These are phyloP conservation scores for Suillus occidentalis DNA, from an alignment of 768 basidiomycete species.

Conservation along the genomic window DNA sequence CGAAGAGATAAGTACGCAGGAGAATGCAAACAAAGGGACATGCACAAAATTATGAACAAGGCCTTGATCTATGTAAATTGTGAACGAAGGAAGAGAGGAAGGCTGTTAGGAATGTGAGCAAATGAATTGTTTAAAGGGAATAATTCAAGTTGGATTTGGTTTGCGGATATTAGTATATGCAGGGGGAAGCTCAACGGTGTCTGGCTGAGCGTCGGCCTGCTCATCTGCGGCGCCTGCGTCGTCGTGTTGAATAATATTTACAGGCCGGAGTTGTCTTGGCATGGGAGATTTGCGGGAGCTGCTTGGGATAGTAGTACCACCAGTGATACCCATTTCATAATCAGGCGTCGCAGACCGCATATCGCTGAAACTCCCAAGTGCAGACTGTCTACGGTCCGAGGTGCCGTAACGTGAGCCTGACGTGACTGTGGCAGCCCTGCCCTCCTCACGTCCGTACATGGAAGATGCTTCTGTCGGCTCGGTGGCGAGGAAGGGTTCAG, in stretches of 20 bases:
- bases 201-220: slow-evolving; percentile 40
- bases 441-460: slow-evolving; percentile 34
- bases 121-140: neutral
- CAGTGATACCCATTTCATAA: slow-evolving; percentile 17
- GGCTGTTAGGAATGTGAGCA: neutral
- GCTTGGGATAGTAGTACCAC: slow-evolving; percentile 22
- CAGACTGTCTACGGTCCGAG: slow-evolving; percentile 29
- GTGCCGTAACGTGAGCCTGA: slow-evolving; percentile 26
- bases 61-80: neutral
- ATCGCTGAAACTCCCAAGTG: slow-evolving; percentile 30
- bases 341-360: slow-evolving; percentile 51
- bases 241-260: slow-evolving; percentile 84
- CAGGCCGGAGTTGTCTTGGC: slow-evolving; percentile 57
- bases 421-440: slow-evolving; percentile 19
- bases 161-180: slow-evolving; percentile 68
- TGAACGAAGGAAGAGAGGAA: neutral
- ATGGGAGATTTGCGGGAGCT: slow-evolving; percentile 38
- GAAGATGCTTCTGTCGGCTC: slow-evolving; percentile 52
- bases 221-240: slow-evolving; percentile 66
- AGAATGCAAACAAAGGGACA: neutral
- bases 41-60: neutral
- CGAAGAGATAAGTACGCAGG: neutral
- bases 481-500: slow-evolving; percentile 74
- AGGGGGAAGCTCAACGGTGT: slow-evolving; percentile 82
- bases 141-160: slow-evolving; percentile 5